Percentiles rank a stretch among this genome's conserved stretches.
Conservation (phyloP, 2,329 filamentous ascomycete genomes). For the Claviceps cyperi region DNA sequence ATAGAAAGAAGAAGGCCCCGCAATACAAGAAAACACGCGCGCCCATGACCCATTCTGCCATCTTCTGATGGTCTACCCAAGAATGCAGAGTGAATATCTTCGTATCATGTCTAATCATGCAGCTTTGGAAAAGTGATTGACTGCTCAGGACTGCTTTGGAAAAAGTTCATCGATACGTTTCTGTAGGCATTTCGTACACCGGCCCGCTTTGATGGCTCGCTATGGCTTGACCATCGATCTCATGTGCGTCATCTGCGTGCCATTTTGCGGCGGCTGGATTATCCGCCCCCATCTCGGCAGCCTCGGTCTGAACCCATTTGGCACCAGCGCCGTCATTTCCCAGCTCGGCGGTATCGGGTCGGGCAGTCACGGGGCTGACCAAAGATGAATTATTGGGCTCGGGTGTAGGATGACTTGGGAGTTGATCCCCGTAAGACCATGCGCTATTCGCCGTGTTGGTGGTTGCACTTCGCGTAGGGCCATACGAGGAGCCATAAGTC, state of each 20-base stretch:
- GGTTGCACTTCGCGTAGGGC: constrained; percentile 10
- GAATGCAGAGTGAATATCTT: not conserved
- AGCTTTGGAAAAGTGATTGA: not conserved
- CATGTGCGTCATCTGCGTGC: constrained; percentile 21
- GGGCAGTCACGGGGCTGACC: constrained; percentile 7
- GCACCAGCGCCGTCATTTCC: constrained; percentile 5
- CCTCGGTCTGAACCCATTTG: constrained; percentile 5
- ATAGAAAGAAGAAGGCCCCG: not conserved
- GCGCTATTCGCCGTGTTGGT: constrained; percentile 8
- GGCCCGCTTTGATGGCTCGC: constrained; percentile 19
- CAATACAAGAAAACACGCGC: too few relatives aligned
- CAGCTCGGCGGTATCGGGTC: constrained; percentile 8
- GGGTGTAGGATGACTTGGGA: constrained; percentile 14
- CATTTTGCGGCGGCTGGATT: constrained; percentile 17
- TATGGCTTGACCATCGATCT: constrained; percentile 24
- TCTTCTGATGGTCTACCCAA: not conserved
- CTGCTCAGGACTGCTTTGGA: not conserved
- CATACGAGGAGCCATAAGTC: constrained; percentile 18
- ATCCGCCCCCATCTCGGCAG: constrained; percentile 20
- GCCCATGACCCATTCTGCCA: not conserved
- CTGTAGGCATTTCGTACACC: constrained; percentile 29
- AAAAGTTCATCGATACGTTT: constrained; percentile 21
- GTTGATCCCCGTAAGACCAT: constrained; percentile 8
- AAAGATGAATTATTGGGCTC: constrained; percentile 7
- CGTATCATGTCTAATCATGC: not conserved